Conservation (phyloP, 2,329 filamentous ascomycete species). For the Stachybotrys chartarum region DNA sequence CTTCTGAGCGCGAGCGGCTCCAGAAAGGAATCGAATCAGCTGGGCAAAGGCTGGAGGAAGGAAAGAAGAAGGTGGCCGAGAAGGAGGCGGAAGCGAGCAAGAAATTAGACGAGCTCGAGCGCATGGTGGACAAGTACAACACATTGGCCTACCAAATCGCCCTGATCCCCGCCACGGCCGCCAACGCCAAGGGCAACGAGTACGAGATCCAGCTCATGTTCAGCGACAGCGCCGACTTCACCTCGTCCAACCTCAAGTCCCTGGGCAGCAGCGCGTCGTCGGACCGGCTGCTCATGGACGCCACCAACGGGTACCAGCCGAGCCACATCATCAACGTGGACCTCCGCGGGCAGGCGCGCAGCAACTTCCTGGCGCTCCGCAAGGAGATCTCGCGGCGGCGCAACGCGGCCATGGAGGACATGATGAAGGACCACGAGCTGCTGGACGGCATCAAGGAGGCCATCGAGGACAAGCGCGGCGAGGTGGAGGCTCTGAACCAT, state of each 20-base stretch:
- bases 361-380: constrained; percentile 66
- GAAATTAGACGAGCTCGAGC: constrained; percentile 88
- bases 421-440: constrained; percentile 91
- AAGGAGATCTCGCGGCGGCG: constrained; percentile 91
- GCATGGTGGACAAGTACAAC: constrained; percentile 85
- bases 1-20: constrained; percentile 86
- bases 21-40: constrained; percentile 80
- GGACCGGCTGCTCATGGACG: constrained; percentile 75
- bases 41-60: constrained; percentile 70
- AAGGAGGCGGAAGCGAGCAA: constrained; percentile 81
- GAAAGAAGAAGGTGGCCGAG: constrained; percentile 74
- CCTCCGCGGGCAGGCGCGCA: constrained; percentile 74
- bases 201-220: constrained; percentile 83
- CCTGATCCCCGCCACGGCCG: constrained; percentile 76
- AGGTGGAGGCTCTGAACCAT: constrained; percentile 88
- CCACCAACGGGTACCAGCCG: constrained; percentile 81
- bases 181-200: constrained; percentile 76
- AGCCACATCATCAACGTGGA: constrained; percentile 85
- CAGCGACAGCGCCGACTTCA: constrained; percentile 71
- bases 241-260: constrained; percentile 48
- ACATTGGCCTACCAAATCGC: constrained; percentile 89
- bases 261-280: constrained; percentile 36
- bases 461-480: constrained; percentile 88
- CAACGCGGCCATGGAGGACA: constrained; percentile 73
- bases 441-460: constrained; percentile 94